Percentiles rank a stretch among this genome's conserved stretches.
These are phyloP conservation scores for Nicotiana paniculata DNA, from an alignment of 257 asterid genomes.

Conservation along the genomic window DNA sequence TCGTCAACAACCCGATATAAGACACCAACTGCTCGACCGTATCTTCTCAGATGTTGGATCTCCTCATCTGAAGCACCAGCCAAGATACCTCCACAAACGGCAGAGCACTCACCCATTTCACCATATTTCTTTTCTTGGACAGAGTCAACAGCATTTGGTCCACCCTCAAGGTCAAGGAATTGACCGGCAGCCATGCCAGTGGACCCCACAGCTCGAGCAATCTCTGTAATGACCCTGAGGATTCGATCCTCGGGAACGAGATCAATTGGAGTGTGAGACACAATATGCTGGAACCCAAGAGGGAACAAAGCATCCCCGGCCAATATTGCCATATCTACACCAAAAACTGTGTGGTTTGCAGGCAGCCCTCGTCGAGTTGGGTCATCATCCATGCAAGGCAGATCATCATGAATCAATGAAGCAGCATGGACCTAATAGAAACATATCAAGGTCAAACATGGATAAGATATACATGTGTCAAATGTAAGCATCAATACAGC, in stretches of 20 bases:
- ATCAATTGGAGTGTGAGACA: conserved; percentile 68
- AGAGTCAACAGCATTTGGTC: conserved; percentile 62
- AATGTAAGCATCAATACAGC: not conserved
- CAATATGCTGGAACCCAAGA: conserved; percentile 87
- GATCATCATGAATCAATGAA: conserved; percentile 83
- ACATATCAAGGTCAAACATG: not conserved
- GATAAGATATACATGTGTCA: not conserved
- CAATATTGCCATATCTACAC: conserved; percentile 92
- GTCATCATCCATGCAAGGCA: conserved; percentile 98
- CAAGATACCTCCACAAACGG: conserved; percentile 81
- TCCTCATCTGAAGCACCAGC: conserved; percentile 95
- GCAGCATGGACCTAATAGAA: conserved; percentile 86
- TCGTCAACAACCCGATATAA: conserved; percentile 63
- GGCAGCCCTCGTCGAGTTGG: conserved; percentile 88
- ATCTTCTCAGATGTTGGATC: conserved; percentile 47
- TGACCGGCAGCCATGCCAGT: conserved; percentile 99
- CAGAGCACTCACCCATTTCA: conserved; percentile 95
- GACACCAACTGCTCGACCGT: conserved; percentile 54
- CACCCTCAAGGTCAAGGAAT: conserved; percentile 76
- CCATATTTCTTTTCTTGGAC: conserved; percentile 86
- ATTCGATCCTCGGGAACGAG: conserved; percentile 69
- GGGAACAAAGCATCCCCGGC: conserved; percentile 97
- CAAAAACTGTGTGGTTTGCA: conserved; percentile 77
- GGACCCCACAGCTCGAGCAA: conserved; percentile 95
- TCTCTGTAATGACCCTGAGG: conserved; percentile 73